Evolutionary conservation across 164 flowering plant genomes (phyloP).

Genomic region (Umbellularia californica): DNA sequence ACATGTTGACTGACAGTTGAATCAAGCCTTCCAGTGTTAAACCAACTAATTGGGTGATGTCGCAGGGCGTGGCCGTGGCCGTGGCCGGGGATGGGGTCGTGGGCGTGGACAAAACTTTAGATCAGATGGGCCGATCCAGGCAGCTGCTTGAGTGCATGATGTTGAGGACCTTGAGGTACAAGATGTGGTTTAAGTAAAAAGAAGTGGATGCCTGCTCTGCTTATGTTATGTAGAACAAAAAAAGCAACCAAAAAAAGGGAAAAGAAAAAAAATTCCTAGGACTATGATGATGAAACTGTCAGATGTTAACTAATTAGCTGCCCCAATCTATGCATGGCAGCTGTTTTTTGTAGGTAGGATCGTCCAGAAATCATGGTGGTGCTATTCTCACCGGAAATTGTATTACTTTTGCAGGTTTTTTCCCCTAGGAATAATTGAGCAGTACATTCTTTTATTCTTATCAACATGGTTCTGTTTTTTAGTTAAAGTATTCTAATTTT

Average conservation of each 20-base stretch:
- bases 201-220: constrained; percentile 16
- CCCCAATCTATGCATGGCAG: background rate
- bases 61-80: constrained; percentile 35
- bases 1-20: no score
- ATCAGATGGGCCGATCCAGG: constrained; percentile 30
- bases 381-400: background rate
- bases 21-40: no score
- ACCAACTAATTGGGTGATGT: no score
- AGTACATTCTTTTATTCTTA: background rate
- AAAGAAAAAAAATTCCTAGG: background rate
- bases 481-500: no score
- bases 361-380: background rate
- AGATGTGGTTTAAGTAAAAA: background rate
- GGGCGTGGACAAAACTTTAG: constrained; percentile 32
- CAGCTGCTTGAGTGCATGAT: background rate
- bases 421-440: background rate
- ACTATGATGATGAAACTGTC: background rate
- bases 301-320: background rate
- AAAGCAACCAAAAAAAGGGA: background rate
- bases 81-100: constrained; percentile 37
- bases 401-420: background rate
- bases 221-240: background rate
- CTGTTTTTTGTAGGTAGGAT: constrained; percentile 1
- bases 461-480: no score
- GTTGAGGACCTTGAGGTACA: background rate